Evolutionary conservation across 2,329 filamentous ascomycete species (phyloP), one percentile per base, ranked within the genome.

Genomic region (Pseudogymnoascus pannorum): DNA sequence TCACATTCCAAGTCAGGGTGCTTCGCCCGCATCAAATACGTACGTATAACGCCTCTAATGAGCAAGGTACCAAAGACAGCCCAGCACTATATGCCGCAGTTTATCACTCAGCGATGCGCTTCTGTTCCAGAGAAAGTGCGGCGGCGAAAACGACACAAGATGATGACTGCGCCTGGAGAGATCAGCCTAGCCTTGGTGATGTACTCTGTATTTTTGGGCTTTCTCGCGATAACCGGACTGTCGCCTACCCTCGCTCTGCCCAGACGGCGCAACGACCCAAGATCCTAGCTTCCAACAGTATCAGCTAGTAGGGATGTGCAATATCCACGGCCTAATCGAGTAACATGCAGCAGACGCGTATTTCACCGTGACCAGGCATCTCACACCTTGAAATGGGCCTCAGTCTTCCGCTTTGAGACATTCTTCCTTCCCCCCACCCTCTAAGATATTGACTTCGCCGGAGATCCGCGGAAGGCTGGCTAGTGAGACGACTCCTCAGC

Each of bases 331-430:
- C 48, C 48, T 14, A 54, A 54, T 54, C 48, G 48, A 54, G 48
- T 54, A 54, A 54, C 48, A 54, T 54, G 48, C 48, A 54, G n/a
- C 48, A 54, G 8, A 54, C 48, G 26, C 48, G 48, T 54, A 54
- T 54, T 54, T 54, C 48, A 5, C 48, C 26, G 48, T 54, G 48
- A 54, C 48, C 26, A 54, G 44, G 48, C 48, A 54, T 54, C 48
- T 54, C 26, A 54, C 48, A 31, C 16, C 48, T 31, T 6, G 26
- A 54, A 31, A 54, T 54, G 48, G 48, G 48, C 48, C 48, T 54
- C 48, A 54, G 48, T 54, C 48, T 5, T 54, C 48, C 26, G 24
- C 48, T 54, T 54, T 54, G 48, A 54, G 48, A 54, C 48, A 54
- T 54, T 54, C 18, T 54, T 54, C 48, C 48, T 54, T 54, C 48